Evolutionary conservation across 192 early-diverging fungal genomes (phyloP), one percentile per base, ranked within the genome.

Genomic region (Dissophora globulifera): DNA sequence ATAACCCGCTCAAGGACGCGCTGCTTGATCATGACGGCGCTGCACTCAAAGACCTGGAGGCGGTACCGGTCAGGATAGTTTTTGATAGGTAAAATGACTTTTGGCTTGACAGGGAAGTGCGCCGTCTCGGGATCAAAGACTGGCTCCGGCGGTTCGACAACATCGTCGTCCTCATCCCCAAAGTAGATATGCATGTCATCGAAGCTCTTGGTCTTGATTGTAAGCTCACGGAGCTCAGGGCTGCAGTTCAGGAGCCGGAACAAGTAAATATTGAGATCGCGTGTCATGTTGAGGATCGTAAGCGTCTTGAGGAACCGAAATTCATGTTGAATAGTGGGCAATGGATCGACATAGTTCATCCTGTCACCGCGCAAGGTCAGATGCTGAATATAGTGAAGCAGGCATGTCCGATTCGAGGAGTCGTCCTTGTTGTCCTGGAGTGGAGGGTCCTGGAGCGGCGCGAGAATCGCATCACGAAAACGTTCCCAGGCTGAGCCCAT

Each of bases 1-100:
- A 62, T 15, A 13, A 76, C 17, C 16, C 52, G 50, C 46, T 76
- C 72, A 8, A 76, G 11, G 13, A 76, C 22, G 1, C 32, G 45
- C n/a, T 61, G 63, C 5, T 43, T 30, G 26, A 61, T 40, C 1
- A 25, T 5, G 10, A 54, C 51, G 10, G 17, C 25, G 0, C 15
- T 3, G 19, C 48, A 8, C n/a, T 46, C 53, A 49, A 76, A 62
- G 22, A 32, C 27, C 8, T 33, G 31, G 16, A 76, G 52, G 12
- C 30, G 31, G 29, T 76, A 76, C 11, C 64, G 40, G 2, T 76
- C 22, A 3, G 43, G 29, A 38, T 62, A 76, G 0, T 10, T 5
- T 32, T 54, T 54, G 2, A 64, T 62, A 2, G 57, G 57, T 12
- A 52, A 30, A 1, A 69, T 40, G 16, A 53, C 43, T 40, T 58